phyloP scores from a whole-genome alignment of 805 yeast species.

The Sugiyamaella qingdaonensis region DNA sequence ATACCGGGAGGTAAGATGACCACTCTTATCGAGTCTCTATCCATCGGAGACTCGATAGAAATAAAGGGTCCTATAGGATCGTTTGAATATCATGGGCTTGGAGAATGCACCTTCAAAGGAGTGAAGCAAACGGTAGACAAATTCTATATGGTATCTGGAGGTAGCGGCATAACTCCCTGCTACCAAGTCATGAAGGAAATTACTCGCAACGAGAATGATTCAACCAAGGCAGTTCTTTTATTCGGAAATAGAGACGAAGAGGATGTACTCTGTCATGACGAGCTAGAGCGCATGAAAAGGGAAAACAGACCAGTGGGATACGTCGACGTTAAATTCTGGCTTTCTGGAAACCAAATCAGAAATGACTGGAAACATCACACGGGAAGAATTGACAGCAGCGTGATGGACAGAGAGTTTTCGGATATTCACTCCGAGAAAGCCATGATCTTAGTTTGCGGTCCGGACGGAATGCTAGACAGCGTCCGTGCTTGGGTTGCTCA shows the following conservation, averaged over 20 bases:
- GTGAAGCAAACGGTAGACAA: constrained; percentile 20
- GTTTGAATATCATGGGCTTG: constrained; percentile 27
- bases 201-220: constrained; percentile 41
- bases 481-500: constrained; percentile 1
- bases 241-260: constrained; percentile 42
- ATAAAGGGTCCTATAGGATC: constrained; percentile 34
- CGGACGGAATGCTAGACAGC: constrained; percentile 3
- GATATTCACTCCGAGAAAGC: neutral
- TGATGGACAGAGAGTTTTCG: constrained; percentile 1
- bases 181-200: constrained; percentile 50
- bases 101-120: constrained; percentile 8
- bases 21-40: constrained; percentile 24
- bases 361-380: constrained; percentile 2
- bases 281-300: constrained; percentile 40
- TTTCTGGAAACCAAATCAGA: constrained; percentile 10
- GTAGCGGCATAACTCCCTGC: constrained; percentile 54
- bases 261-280: constrained; percentile 46
- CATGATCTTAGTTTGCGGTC: constrained; percentile 3
- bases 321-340: constrained; percentile 39
- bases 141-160: constrained; percentile 52
- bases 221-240: constrained; percentile 43
- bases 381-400: constrained; percentile 23
- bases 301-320: constrained; percentile 36
- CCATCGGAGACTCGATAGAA: constrained; percentile 27
- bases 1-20: constrained; percentile 36